These are phyloP conservation scores for Candida pseudocylindracea DNA, from an alignment of 1,139 yeast genomes.

Conservation along the genomic window DNA sequence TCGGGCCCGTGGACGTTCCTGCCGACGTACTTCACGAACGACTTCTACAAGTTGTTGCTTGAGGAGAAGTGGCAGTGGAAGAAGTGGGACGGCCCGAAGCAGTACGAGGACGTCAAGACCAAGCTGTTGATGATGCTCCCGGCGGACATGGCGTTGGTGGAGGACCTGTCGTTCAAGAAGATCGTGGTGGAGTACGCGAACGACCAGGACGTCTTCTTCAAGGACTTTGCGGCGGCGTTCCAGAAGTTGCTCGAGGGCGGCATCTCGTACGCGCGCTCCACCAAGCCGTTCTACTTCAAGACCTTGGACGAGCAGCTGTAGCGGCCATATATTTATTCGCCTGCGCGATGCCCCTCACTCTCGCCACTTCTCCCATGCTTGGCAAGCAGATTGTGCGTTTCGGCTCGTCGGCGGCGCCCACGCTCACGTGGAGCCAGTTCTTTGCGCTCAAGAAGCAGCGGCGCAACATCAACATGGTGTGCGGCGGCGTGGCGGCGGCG, in stretches of 20 bases:
- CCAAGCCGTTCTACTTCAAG: slow-evolving; percentile 29
- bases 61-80: slow-evolving; percentile 50
- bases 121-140: slow-evolving; percentile 83
- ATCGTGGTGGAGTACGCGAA: slow-evolving; percentile 54
- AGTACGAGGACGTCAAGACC: slow-evolving; percentile 53
- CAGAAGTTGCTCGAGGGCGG: slow-evolving; percentile 57
- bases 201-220: slow-evolving; percentile 46
- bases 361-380: no score
- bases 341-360: no score
- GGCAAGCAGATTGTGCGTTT: no score
- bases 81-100: slow-evolving; percentile 57
- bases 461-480: slow-evolving; percentile 41
- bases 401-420: no score
- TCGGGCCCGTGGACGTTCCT: slow-evolving; percentile 96
- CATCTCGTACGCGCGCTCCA: slow-evolving; percentile 28
- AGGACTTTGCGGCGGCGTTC: slow-evolving; percentile 51
- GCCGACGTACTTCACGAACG: slow-evolving; percentile 67
- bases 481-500: slow-evolving; percentile 33
- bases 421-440: slow-evolving; percentile 48
- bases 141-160: slow-evolving; percentile 53
- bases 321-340: background rate
- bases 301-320: slow-evolving; percentile 42
- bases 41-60: slow-evolving; percentile 51
- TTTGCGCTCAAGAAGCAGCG: slow-evolving; percentile 55
- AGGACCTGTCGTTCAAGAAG: slow-evolving; percentile 40